Percentiles rank a stretch among this genome's conserved stretches.
These are phyloP conservation scores for Lactifluus rugatus DNA, from an alignment of 768 basidiomycete species.

Conservation along the genomic window DNA sequence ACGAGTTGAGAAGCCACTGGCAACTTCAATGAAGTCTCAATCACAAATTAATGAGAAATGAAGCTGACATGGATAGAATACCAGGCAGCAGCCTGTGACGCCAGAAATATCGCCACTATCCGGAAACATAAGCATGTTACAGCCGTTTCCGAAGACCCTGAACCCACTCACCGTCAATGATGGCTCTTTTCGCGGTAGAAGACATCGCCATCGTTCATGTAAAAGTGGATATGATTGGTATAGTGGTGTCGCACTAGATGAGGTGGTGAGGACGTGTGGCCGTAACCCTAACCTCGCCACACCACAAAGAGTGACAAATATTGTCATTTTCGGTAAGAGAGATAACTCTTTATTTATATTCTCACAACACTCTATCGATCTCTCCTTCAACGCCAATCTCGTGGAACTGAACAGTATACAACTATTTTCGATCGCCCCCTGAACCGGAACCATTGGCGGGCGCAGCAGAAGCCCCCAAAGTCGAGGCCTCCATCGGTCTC, in stretches of 20 bases:
- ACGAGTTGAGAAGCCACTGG: constrained; percentile 60
- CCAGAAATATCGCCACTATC: constrained; percentile 37
- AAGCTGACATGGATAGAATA: constrained; percentile 60
- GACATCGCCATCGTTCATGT: constrained; percentile 20
- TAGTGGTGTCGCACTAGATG: neutral
- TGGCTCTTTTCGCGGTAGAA: constrained; percentile 20
- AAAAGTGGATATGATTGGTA: neutral
- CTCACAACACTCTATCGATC: neutral
- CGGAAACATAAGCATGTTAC: neutral
- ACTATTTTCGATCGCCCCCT: neutral
- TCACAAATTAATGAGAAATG: neutral
- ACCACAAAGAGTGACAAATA: neutral
- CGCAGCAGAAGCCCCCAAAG: neutral
- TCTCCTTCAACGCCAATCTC: neutral
- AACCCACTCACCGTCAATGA: constrained; percentile 24
- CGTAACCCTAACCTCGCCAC: neutral
- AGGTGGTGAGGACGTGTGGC: neutral
- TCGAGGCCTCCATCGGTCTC: neutral
- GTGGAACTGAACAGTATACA: neutral
- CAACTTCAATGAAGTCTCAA: neutral
- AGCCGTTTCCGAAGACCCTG: neutral
- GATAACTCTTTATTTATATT: too few relatives aligned
- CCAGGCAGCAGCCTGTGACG: constrained; percentile 61
- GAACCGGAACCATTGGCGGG: neutral
- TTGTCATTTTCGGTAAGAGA: too few relatives aligned